Evolutionary conservation across 2,329 filamentous ascomycete genomes (phyloP), one percentile per base, ranked within the genome.

Genomic region (Lasiodiplodia hormozganensis): DNA sequence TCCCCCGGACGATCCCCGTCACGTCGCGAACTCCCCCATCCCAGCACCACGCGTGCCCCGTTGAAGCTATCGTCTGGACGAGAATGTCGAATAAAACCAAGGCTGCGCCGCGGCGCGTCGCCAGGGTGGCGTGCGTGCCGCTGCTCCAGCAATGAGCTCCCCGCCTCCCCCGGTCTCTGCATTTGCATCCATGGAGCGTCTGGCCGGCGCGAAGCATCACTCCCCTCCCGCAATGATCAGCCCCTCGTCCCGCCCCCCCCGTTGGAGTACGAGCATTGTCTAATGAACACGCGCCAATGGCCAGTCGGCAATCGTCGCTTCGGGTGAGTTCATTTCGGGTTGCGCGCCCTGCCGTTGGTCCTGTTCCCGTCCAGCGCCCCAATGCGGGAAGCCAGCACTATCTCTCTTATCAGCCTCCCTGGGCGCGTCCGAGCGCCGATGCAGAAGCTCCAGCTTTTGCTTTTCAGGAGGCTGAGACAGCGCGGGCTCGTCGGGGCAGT

Each of bases 221-320:
- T 43, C 25, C 25, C 58, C 40, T 47, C 43, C 43, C 58, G 40
- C 58, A 60, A 43, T 62, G 58, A 60, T 62, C 40, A 49, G 21
- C 58, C 40, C 40, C 40, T 64, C 47, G 60, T 64, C 60, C 60
- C 43, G 60, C 40, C 40, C 58, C 58, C 31, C 58, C 58, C 58
- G 58, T 49, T 49, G 60, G 12, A 52, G 60, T 64, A 64, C 60
- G 60, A 64, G 60, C 25, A 21, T 49, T 34, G 43, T 64, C 47
- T 52, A 64, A 64, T 64, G 47, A 64, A 64, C 47, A 52, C 47
- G 60, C 60, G 60, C 60, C 60, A 52, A 36, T 64, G 47, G 28
- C 34, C 12, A 28, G 58, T 64, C 60, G 60, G 43, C 47, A 64
- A 64, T 64, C 60, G 60, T 64, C 60, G 60, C 60, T 64, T 64